Evolutionary conservation across 2,329 filamentous ascomycete genomes (phyloP), one percentile per base, ranked within the genome.

Genomic region (Pseudogymnoascus sp.): DNA sequence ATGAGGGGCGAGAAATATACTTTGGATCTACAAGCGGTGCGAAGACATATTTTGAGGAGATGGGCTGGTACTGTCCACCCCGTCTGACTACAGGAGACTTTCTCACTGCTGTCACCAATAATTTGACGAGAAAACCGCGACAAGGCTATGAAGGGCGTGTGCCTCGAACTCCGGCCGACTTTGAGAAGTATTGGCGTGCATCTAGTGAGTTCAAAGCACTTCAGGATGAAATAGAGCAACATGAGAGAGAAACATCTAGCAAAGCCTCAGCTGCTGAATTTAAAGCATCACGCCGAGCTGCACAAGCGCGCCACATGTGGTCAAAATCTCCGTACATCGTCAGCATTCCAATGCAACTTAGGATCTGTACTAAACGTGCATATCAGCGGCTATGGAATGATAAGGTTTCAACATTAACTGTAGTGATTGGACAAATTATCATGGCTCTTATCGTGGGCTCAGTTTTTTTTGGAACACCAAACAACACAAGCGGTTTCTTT

Each of bases 341-440:
- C 35, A 88, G 83, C 4, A 79, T 43, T 60, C 77, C 0, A 81
- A 59, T 75, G 1, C 86, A 90, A 68, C 78, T 88, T 28, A 80
- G 77, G 37, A 78, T 83, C 1, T 83, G 82, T 62, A 72, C 87
- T 11, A 74, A 71, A 22, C 80, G 87, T 4, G 85, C 89, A 66
- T 89, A 88, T 65, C 84, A 88, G 67, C 84, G 89, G 26, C 69
- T 89, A 1, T 83, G 81, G 78, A 86, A 86, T 43, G 85, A 89
- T 72, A 87, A 85, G 67, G 78, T 81, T 0, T 78, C 86, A 73
- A 80, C 83, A 26, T 76, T 88, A 28, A 85, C 84, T 0, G 84
- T 88, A 40, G 67, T 86, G 65, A 84, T 88, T 74, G 87, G 86
- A 70, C 84, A 88, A 67, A 69, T 89, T 6, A 68, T 79, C 0